A percentile compares a stretch with the other conserved stretches of the same genome.
Conservation (phyloP, 2,329 filamentous ascomycete genomes). For the Trichophyton equinum region DNA sequence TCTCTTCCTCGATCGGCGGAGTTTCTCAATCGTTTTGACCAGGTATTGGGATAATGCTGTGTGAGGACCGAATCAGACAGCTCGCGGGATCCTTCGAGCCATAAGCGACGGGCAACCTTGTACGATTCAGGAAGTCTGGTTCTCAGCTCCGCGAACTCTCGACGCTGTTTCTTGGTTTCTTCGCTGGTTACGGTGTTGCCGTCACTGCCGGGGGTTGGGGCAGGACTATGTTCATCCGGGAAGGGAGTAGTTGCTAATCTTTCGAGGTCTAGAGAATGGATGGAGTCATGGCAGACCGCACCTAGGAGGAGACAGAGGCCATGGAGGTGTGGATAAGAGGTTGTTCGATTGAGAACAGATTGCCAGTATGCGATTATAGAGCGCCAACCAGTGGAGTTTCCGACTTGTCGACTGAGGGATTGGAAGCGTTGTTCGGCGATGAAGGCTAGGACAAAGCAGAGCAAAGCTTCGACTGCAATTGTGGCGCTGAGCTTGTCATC, state of each 20-base stretch:
- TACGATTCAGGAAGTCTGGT: conserved; percentile 30
- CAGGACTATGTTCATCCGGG: conserved; percentile 25
- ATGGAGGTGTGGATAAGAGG: conserved; percentile 29
- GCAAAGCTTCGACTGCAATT: conserved; percentile 33
- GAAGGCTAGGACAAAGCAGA: conserved; percentile 38
- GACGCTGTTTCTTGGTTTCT: conserved; percentile 26
- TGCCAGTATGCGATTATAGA: conserved; percentile 37
- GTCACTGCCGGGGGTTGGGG: conserved; percentile 35
- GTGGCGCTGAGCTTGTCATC: conserved; percentile 29
- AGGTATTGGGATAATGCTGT: conserved; percentile 33
- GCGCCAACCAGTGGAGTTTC: conserved; percentile 34
- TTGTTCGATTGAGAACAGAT: conserved; percentile 30
- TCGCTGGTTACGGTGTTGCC: conserved; percentile 26
- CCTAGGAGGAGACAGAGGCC: conserved; percentile 36
- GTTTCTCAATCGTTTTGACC: conserved; percentile 30
- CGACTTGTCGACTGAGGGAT: conserved; percentile 24
- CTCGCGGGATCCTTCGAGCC: conserved; percentile 31
- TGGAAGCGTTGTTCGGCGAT: conserved; percentile 32
- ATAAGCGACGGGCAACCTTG: conserved; percentile 31
- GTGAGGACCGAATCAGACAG: conserved; percentile 31
- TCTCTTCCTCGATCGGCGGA: conserved; percentile 26
- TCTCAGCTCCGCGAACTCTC: conserved; percentile 31
- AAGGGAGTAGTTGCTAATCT: conserved; percentile 31
- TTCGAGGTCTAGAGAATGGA: conserved; percentile 35
- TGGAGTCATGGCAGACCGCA: conserved; percentile 35